Evolutionary conservation across 352 stramenopile species (phyloP).

Genomic region (Globisporangium uncinulatum): DNA sequence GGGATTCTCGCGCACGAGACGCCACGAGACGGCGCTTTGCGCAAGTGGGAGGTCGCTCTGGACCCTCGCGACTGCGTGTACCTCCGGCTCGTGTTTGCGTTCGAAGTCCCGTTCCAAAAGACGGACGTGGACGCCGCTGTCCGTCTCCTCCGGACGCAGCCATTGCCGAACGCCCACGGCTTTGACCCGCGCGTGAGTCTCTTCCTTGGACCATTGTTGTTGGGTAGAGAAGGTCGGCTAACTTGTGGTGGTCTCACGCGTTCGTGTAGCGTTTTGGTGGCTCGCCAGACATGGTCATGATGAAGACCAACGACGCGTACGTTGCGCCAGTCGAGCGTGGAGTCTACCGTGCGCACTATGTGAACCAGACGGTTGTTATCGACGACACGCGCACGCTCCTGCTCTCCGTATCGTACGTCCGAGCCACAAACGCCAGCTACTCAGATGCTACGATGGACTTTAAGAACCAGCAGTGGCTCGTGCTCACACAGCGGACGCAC

Average conservation of each 20-base stretch:
- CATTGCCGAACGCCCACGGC: neutral
- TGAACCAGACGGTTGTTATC: neutral
- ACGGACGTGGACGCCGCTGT: neutral
- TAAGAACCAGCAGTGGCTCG: slow-evolving; percentile 1
- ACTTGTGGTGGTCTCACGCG: neutral
- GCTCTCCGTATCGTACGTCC: neutral
- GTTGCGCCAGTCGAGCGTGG: neutral
- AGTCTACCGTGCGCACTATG: neutral
- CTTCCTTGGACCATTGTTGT: neutral
- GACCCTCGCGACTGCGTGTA: neutral
- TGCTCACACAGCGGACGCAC: neutral
- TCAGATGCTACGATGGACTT: neutral
- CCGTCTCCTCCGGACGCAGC: neutral
- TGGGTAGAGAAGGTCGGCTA: neutral
- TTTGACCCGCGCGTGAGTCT: neutral
- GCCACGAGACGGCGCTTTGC: neutral
- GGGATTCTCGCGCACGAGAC: neutral
- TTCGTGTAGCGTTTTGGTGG: neutral
- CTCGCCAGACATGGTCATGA: neutral
- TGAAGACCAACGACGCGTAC: neutral
- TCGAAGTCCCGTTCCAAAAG: slow-evolving; percentile 1
- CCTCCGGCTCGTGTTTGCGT: neutral
- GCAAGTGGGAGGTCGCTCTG: neutral
- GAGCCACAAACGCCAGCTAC: neutral
- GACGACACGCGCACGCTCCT: neutral